Evolutionary conservation across 2,329 filamentous ascomycete genomes (phyloP).

Genomic region (Aureobasidium sp.): DNA sequence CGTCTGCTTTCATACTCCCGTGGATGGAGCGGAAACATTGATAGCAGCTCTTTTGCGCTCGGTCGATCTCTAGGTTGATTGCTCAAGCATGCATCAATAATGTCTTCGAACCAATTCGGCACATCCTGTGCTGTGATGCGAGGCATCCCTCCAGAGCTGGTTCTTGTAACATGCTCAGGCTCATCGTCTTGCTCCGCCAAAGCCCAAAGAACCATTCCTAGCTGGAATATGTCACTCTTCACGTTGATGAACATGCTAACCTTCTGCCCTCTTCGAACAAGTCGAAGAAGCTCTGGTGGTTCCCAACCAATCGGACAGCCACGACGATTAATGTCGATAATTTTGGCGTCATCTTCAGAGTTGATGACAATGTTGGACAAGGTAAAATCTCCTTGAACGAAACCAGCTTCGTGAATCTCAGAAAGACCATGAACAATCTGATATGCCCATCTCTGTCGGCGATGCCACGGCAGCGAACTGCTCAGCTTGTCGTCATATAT

Average conservation of each 20-base stretch:
- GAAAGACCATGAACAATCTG: constrained; percentile 85
- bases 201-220: constrained; percentile 96
- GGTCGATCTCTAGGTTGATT: constrained; percentile 62
- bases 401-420: constrained; percentile 91
- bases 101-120: constrained; percentile 67
- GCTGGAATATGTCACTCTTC: constrained; percentile 91
- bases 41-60: constrained; percentile 63
- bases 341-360: constrained; percentile 73
- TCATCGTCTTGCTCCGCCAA: constrained; percentile 82
- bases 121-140: constrained; percentile 50
- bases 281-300: constrained; percentile 75
- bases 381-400: constrained; percentile 96
- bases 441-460: constrained; percentile 76
- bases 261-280: constrained; percentile 80
- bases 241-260: constrained; percentile 97
- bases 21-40: constrained; percentile 49
- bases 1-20: background rate
- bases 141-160: constrained; percentile 45
- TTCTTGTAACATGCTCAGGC: constrained; percentile 65
- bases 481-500: constrained; percentile 66
- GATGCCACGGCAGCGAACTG: constrained; percentile 53
- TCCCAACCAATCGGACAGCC: constrained; percentile 99
- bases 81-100: constrained; percentile 70
- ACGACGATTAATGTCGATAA: constrained; percentile 95
- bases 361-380: constrained; percentile 96